Evolutionary conservation across 1,139 yeast species (phyloP).

Genomic region (Candida buenavistaensis): DNA sequence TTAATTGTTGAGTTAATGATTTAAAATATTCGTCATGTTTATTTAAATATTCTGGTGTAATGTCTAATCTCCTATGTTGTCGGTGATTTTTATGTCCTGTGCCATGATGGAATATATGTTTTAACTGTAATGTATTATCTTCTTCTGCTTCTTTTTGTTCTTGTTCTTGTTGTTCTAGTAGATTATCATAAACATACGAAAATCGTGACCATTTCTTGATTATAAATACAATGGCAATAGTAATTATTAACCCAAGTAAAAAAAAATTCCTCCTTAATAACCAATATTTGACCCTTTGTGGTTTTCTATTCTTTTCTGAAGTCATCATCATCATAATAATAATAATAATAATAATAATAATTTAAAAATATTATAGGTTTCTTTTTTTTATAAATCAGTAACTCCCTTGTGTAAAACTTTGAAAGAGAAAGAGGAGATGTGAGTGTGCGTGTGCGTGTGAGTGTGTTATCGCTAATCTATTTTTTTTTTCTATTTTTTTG

Average conservation of each 20-base stretch:
- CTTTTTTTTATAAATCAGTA: too few relatives aligned
- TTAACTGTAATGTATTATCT: conserved; percentile 26
- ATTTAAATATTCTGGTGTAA: conserved; percentile 38
- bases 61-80: conserved; percentile 46
- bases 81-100: conserved; percentile 35
- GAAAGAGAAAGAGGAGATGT: too few relatives aligned
- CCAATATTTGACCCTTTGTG: background rate
- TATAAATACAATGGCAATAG: conserved; percentile 5
- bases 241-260: conserved; percentile 1
- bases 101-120: conserved; percentile 56
- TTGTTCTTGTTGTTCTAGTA: background rate
- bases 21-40: conserved; percentile 16
- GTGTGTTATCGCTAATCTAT: too few relatives aligned
- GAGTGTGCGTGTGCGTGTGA: too few relatives aligned
- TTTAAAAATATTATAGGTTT: too few relatives aligned
- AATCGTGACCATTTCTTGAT: background rate
- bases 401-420: too few relatives aligned
- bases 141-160: too few relatives aligned
- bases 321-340: conserved; percentile 1
- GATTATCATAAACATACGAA: background rate
- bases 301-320: background rate
- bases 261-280: background rate
- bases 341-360: too few relatives aligned
- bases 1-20: conserved; percentile 6
- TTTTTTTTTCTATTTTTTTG: too few relatives aligned